Conservation (phyloP, 257 asterid species). For the Striga asiatica region DNA sequence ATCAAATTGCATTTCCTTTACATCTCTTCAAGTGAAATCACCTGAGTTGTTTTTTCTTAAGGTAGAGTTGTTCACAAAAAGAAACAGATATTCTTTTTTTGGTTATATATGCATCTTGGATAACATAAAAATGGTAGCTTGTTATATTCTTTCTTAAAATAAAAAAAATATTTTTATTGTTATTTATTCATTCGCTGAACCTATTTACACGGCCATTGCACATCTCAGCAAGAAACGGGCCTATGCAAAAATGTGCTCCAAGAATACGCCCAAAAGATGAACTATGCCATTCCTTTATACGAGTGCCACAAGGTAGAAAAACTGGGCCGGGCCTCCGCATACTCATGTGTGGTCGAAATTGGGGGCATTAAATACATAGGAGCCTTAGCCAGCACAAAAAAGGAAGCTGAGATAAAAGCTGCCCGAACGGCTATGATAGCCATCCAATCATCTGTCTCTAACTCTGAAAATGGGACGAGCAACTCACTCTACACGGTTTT, state of each 20-base stretch:
- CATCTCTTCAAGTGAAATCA: background rate
- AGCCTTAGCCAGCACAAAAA: slow-evolving; percentile 68
- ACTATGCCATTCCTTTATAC: slow-evolving; percentile 66
- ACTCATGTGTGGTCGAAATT: slow-evolving; percentile 56
- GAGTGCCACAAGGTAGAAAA: slow-evolving; percentile 41
- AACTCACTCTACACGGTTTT: slow-evolving; percentile 55
- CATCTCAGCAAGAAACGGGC: slow-evolving; percentile 86
- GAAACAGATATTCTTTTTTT: background rate
- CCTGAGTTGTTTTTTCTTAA: background rate
- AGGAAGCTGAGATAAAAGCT: slow-evolving; percentile 91
- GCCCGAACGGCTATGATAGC: slow-evolving; percentile 93
- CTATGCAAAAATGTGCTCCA: slow-evolving; percentile 86
- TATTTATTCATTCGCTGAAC: background rate
- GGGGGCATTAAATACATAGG: slow-evolving; percentile 80
- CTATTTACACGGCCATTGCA: background rate
- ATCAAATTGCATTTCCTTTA: background rate
- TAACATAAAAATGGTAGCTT: background rate
- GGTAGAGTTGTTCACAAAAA: background rate
- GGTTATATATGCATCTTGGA: background rate
- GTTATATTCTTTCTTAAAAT: background rate
- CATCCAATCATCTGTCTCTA: slow-evolving; percentile 45
- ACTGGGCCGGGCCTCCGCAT: slow-evolving; percentile 27
- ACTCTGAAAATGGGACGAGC: slow-evolving; percentile 19
- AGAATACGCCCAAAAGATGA: slow-evolving; percentile 96
- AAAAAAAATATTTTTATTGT: too few species aligned